Evolutionary conservation across 2,329 filamentous ascomycete species (phyloP).

Genomic region (Fusarium sp.): DNA sequence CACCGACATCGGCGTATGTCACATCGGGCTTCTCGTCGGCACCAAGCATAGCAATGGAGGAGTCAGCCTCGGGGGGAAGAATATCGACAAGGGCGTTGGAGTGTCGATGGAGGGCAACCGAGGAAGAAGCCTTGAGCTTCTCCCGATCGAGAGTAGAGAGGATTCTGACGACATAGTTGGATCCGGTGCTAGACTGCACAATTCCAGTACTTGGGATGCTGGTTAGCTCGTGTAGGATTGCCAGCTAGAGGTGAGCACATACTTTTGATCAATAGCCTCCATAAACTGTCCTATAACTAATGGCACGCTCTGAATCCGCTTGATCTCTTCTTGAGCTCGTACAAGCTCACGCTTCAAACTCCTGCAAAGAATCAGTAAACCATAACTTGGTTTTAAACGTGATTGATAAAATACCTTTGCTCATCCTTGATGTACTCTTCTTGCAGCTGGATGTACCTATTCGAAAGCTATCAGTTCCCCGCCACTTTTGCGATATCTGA

Average conservation of each 20-base stretch:
- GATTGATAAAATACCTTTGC: slow-evolving; percentile 70
- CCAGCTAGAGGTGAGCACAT: slow-evolving; percentile 45
- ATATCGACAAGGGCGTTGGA: slow-evolving; percentile 99
- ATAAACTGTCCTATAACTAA: slow-evolving; percentile 99
- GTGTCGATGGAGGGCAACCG: slow-evolving; percentile 95
- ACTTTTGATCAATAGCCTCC: slow-evolving; percentile 99
- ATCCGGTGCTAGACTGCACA: slow-evolving; percentile 96
- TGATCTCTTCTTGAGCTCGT: slow-evolving; percentile 98
- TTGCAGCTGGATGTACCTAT: slow-evolving; percentile 91
- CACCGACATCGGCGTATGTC: slow-evolving; percentile 96
- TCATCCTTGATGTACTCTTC: slow-evolving; percentile 99
- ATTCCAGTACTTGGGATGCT: slow-evolving; percentile 81
- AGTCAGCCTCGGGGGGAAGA: slow-evolving; percentile 97
- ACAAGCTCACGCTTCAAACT: slow-evolving; percentile 97
- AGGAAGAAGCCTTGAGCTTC: slow-evolving; percentile 96
- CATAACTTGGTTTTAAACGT: background rate
- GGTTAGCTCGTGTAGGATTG: slow-evolving; percentile 4
- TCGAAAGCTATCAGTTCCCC: slow-evolving; percentile 37
- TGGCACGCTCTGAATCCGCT: slow-evolving; percentile 97
- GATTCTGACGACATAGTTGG: slow-evolving; percentile 98
- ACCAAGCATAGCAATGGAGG: slow-evolving; percentile 97
- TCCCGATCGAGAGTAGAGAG: slow-evolving; percentile 98
- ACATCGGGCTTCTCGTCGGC: slow-evolving; percentile 98
- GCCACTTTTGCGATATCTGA: background rate
- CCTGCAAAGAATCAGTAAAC: slow-evolving; percentile 54